Evolutionary conservation across 2,329 filamentous ascomycete genomes (phyloP).

Genomic region (Paraphoma sp.): DNA sequence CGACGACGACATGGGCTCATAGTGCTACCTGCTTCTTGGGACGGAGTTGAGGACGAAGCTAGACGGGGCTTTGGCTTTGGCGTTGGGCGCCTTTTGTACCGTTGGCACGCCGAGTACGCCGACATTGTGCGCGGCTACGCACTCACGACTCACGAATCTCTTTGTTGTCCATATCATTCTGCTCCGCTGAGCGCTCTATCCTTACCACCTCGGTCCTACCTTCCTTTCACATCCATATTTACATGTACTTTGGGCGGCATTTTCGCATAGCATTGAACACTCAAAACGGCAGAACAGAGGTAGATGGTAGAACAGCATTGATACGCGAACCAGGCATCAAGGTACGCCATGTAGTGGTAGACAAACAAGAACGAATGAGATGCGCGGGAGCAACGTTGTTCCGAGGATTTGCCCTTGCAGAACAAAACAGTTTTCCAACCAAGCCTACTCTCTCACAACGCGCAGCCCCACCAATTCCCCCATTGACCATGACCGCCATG

Average conservation of each 20-base stretch:
- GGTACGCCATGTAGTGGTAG: constrained; percentile 21
- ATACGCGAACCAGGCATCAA: constrained; percentile 16
- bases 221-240: constrained; percentile 21
- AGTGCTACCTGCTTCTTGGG: constrained; percentile 25
- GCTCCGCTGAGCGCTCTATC: constrained; percentile 9
- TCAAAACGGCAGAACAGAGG: constrained; percentile 24
- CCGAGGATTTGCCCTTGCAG: constrained; percentile 20
- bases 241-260: constrained; percentile 22
- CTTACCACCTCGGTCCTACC: constrained; percentile 11
- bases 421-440: constrained; percentile 4
- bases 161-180: constrained; percentile 25
- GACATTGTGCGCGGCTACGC: constrained; percentile 34
- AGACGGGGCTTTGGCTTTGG: constrained; percentile 38
- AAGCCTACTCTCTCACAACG: constrained; percentile 3
- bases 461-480: constrained; percentile 6
- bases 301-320: constrained; percentile 31
- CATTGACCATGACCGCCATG: background rate
- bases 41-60: constrained; percentile 28
- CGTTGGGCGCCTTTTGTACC: constrained; percentile 37
- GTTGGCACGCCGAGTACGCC: constrained; percentile 13
- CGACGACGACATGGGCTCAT: constrained; percentile 33
- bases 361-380: constrained; percentile 27
- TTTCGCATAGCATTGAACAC: constrained; percentile 27
- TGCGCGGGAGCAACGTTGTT: constrained; percentile 24
- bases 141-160: constrained; percentile 44